Evolutionary conservation across 306 rosid genomes (phyloP).

Genomic region (Heteromeles arbutifolia): DNA sequence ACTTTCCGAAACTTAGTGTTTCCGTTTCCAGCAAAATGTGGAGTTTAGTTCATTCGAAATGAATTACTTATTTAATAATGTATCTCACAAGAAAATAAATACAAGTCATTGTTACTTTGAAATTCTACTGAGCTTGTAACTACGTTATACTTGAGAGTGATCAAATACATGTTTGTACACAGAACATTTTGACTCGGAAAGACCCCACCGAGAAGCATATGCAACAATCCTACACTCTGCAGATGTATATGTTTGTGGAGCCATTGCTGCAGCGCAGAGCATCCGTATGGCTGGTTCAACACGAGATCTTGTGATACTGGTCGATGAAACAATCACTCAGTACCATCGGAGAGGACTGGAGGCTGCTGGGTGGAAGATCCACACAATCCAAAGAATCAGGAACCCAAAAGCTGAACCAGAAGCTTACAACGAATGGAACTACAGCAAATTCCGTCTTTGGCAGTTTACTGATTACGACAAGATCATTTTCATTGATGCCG

Average conservation of each 20-base stretch:
- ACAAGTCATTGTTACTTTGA: neutral
- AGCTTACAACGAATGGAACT: constrained; percentile 92
- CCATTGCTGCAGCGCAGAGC: constrained; percentile 82
- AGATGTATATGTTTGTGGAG: constrained; percentile 78
- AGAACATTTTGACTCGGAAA: constrained; percentile 58
- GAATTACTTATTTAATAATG: neutral
- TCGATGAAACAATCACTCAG: constrained; percentile 65
- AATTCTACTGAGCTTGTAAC: neutral
- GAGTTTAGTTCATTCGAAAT: neutral
- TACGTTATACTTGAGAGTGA: neutral
- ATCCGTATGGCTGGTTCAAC: constrained; percentile 87
- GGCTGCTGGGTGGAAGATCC: constrained; percentile 88
- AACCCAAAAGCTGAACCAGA: constrained; percentile 84
- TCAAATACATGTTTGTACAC: constrained; percentile 27
- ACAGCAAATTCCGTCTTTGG: constrained; percentile 91
- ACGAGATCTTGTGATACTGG: constrained; percentile 77
- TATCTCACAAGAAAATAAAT: neutral
- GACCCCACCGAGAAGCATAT: constrained; percentile 66
- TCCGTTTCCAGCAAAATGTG: neutral
- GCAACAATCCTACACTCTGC: constrained; percentile 93
- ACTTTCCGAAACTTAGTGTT: neutral
- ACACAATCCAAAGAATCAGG: constrained; percentile 70
- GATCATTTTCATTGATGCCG: constrained; percentile 84
- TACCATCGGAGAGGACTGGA: constrained; percentile 72
- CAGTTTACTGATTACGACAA: constrained; percentile 83